These are phyloP conservation scores for Lagenaria siceraria DNA, from an alignment of 306 rosid species.

Conservation along the genomic window DNA sequence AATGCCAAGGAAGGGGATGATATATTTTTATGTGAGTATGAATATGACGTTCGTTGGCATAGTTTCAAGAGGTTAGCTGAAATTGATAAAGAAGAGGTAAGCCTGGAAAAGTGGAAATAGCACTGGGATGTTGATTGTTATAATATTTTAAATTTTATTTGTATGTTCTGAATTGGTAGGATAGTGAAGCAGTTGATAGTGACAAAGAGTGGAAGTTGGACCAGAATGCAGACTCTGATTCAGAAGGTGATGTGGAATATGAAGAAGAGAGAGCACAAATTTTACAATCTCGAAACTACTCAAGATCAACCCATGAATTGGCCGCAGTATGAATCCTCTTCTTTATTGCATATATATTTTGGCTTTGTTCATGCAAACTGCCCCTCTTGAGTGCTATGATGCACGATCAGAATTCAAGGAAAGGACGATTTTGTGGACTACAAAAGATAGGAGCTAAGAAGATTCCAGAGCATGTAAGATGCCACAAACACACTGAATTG, in stretches of 20 bases:
- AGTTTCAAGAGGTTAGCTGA: slow-evolving; percentile 81
- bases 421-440: slow-evolving; percentile 73
- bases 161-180: slow-evolving; percentile 32
- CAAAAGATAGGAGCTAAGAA: slow-evolving; percentile 71
- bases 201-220: slow-evolving; percentile 65
- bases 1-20: slow-evolving; percentile 81
- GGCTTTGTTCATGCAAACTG: slow-evolving; percentile 13
- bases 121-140: not conserved
- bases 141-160: not conserved
- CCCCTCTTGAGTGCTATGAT: not conserved
- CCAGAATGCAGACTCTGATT: slow-evolving; percentile 45
- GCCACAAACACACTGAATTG: slow-evolving; percentile 76
- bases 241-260: slow-evolving; percentile 56
- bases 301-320: slow-evolving; percentile 31
- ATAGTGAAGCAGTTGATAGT: slow-evolving; percentile 38
- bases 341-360: slow-evolving; percentile 11
- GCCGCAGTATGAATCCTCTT: slow-evolving; percentile 62
- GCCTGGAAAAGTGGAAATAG: slow-evolving; percentile 5
- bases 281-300: slow-evolving; percentile 23
- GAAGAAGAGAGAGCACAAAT: slow-evolving; percentile 43
- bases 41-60: slow-evolving; percentile 83
- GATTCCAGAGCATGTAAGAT: slow-evolving; percentile 71
- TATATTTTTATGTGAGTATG: slow-evolving; percentile 75
- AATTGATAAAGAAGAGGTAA: slow-evolving; percentile 33
- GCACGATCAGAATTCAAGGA: slow-evolving; percentile 48